Evolutionary conservation across 352 stramenopile species (phyloP), one percentile per base, ranked within the genome.

Genomic region (Globisporangium orthogonon): DNA sequence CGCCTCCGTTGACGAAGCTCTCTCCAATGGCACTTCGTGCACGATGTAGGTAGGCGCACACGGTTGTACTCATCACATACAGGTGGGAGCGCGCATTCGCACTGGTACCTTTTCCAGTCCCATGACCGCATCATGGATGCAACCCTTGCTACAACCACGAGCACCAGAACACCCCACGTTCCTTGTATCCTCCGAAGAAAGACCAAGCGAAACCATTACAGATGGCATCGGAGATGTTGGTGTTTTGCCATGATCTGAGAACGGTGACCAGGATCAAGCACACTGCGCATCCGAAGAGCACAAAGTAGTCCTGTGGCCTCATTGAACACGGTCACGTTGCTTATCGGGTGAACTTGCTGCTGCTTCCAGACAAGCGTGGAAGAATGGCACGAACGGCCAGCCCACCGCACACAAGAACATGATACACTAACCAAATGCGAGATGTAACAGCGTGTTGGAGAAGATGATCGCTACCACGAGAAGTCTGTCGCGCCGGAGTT

Each of bases 1-100:
- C n/a, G 54, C 63, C 67, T 54, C 70, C 67, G n/a, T 67, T 57
- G 11, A 49, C 45, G 15, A 75, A 66, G 30, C 64, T 68, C 43
- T 69, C 67, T 73, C 71, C 18, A 78, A 61, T 1, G 66, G 70
- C 2, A 78, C 67, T 54, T 78, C 67, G 35, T 78, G 67, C 0
- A 75, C 61, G 14, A 73, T 41, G 46, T 71, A 66, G 55, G 35
- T 60, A 54, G 17, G 13, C 14, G 46, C 50, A 60, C 35, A 40
- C 55, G 37, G 50, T 49, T 35, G 46, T 39, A 29, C 55, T 49
- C 55, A 60, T 49, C 23, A 43, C 17, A 15, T 60, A 60, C 23
- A 60, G 9, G 37, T 60, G 55, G 9, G 54, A 23, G 28, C 55
- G 55, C 13, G 43, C 45, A 37, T 53, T 52, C 18, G 45, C 7